phyloP scores from a whole-genome alignment of 108 stramenopile species.

The Pseudonitzschia delicatissima region DNA sequence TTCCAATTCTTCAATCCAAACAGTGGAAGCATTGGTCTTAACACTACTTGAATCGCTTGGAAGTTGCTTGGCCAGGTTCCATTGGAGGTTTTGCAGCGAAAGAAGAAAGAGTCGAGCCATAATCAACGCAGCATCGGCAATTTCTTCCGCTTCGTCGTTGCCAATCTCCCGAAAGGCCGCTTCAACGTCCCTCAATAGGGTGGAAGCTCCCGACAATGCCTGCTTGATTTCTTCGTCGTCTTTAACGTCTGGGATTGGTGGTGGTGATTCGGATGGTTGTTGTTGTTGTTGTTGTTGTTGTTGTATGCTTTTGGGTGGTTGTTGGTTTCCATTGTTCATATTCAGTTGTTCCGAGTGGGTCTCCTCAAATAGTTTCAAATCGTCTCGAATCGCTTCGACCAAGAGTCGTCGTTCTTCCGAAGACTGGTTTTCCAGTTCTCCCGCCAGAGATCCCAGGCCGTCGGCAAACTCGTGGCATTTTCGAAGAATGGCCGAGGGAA shows the following conservation, averaged over 20 bases:
- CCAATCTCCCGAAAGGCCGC: conserved; percentile 59
- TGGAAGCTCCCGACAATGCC: conserved; percentile 44
- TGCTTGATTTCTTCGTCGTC: conserved; percentile 37
- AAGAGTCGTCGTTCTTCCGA: conserved; percentile 33
- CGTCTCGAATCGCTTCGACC: conserved; percentile 46
- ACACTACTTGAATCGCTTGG: too few species aligned
- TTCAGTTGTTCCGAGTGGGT: too few species aligned
- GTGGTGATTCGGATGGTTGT: neutral
- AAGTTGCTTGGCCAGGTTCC: conserved; percentile 52
- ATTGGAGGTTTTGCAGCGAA: conserved; percentile 54
- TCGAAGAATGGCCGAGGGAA: conserved; percentile 66
- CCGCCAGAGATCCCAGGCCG: conserved; percentile 49
- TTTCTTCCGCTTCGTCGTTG: conserved; percentile 72
- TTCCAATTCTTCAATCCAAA: conserved; percentile 21
- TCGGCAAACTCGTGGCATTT: conserved; percentile 70
- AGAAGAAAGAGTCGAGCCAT: conserved; percentile 64
- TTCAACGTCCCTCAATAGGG: conserved; percentile 67
- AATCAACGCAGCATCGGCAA: conserved; percentile 78
- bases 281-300: neutral
- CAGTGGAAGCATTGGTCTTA: conserved; percentile 33
- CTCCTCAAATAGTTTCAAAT: conserved; percentile 30
- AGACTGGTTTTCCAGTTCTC: conserved; percentile 52
- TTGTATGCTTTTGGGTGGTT: neutral
- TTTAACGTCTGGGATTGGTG: neutral
- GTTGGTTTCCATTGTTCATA: neutral